Evolutionary conservation across 352 stramenopile species (phyloP).

Genomic region (Pythium chondricola): DNA sequence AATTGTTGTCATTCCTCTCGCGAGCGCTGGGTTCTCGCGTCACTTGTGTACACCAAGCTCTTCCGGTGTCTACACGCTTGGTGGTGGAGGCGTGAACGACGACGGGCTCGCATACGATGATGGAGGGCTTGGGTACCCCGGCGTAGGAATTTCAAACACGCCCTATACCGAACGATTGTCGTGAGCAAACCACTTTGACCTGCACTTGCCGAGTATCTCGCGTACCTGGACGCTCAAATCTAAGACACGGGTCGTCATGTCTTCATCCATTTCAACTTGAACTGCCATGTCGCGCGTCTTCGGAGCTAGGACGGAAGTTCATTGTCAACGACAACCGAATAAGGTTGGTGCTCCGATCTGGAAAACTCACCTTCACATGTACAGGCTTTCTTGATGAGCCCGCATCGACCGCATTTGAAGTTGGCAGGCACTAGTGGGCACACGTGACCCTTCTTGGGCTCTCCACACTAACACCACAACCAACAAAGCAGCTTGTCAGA

Average conservation of each 20-base stretch:
- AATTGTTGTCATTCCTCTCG: too few relatives aligned
- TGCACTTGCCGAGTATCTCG: not conserved
- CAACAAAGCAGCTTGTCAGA: not conserved
- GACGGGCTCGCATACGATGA: constrained; percentile 21
- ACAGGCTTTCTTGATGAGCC: constrained; percentile 70
- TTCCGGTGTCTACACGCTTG: constrained; percentile 7
- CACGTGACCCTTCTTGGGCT: constrained; percentile 84
- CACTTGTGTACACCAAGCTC: constrained; percentile 4
- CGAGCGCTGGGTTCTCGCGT: too few relatives aligned
- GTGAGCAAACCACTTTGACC: constrained; percentile 1
- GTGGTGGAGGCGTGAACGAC: constrained; percentile 11
- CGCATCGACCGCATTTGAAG: constrained; percentile 77
- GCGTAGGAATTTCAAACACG: constrained; percentile 55
- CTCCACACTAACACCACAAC: constrained; percentile 53
- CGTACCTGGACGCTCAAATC: constrained; percentile 74
- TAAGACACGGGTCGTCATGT: constrained; percentile 75
- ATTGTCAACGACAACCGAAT: too few relatives aligned
- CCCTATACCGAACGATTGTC: too few relatives aligned
- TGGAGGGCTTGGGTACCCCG: constrained; percentile 35
- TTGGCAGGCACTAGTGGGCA: constrained; percentile 76
- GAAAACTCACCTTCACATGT: constrained; percentile 46
- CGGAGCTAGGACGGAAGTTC: constrained; percentile 43
- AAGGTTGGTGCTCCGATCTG: too few relatives aligned
- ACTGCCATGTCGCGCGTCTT: constrained; percentile 58
- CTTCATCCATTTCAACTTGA: constrained; percentile 73